Evolutionary conservation across 1,284 basidiomycete genomes (phyloP), one percentile per base, ranked within the genome.

Genomic region (Tilletia caries): DNA sequence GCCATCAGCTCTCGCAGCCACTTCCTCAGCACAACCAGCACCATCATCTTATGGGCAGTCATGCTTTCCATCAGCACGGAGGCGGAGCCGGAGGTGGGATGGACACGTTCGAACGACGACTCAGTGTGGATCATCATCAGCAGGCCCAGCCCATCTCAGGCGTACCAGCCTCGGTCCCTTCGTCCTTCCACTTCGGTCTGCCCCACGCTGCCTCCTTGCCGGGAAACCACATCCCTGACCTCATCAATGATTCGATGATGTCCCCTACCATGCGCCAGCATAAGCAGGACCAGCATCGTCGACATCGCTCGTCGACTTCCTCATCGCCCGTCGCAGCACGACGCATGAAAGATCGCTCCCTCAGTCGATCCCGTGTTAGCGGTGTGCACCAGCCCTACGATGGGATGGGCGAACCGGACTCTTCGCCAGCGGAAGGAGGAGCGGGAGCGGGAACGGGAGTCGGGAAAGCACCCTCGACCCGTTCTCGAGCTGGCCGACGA

Each of bases 391-490:
- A n/a, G n/a, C n/a, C n/a, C n/a, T n/a, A n/a, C n/a, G n/a, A n/a
- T n/a, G n/a, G n/a, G n/a, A n/a, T n/a, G n/a, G n/a, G n/a, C n/a
- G n/a, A n/a, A n/a, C n/a, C n/a, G n/a, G n/a, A n/a, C n/a, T n/a
- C n/a, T n/a, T n/a, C n/a, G n/a, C n/a, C 6, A n/a, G 48, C n/a
- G n/a, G 48, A 50, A 8, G 48, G 20, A 12, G n/a, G n/a, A 23
- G 6, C n/a, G 25, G 48, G 13, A 27, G 25, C 5, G 20, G 18
- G 4, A 8, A n/a, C 13, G 20, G 76, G 76, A 37, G 74, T 74
- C 1, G 76, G 74, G 34, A 77, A 77, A 52, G 76, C 73, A 13
- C 75, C 75, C 13, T 75, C 74, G 3, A 71, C 69, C 5, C 70
- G 74, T 50, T 72, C 76, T 12, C 67, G 76, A 43, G 67, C 67